Conservation (phyloP, 2,329 filamentous ascomycete species). For the Ophiosphaerella herpotricha region DNA sequence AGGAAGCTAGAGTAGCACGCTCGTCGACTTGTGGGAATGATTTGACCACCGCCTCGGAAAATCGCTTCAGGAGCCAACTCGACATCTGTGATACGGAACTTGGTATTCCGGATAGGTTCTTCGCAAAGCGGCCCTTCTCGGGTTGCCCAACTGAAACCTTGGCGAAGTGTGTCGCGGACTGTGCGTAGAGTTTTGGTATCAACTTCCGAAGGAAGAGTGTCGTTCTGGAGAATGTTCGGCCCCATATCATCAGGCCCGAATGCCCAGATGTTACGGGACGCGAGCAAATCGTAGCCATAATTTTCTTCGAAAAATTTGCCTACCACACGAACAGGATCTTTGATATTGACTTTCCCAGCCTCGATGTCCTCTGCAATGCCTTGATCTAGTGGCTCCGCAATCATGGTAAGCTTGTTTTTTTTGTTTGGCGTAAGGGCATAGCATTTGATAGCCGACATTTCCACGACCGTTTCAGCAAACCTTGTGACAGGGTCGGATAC, state of each 20-base stretch:
- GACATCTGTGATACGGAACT: constrained; percentile 94
- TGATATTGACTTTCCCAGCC: constrained; percentile 84
- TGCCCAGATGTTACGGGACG: constrained; percentile 94
- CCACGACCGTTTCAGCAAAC: constrained; percentile 97
- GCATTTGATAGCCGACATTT: constrained; percentile 96
- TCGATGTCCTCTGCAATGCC: constrained; percentile 96
- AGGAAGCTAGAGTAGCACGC: constrained; percentile 96
- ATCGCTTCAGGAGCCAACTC: constrained; percentile 87
- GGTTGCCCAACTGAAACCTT: constrained; percentile 96
- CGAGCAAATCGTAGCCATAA: constrained; percentile 95
- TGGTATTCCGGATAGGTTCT: constrained; percentile 98
- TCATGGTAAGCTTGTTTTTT: constrained; percentile 99
- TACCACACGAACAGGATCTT: constrained; percentile 88
- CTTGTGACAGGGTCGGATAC: constrained; percentile 96
- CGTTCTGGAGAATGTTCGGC: constrained; percentile 94
- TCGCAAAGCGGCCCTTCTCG: constrained; percentile 95
- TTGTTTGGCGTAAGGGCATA: constrained; percentile 98
- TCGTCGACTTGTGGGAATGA: constrained; percentile 91
- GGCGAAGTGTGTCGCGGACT: constrained; percentile 89
- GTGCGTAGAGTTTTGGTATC: constrained; percentile 88
- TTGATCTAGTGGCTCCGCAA: constrained; percentile 92
- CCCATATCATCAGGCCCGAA: constrained; percentile 95
- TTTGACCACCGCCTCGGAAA: constrained; percentile 92
- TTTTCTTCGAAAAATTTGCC: constrained; percentile 97
- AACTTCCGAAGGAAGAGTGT: constrained; percentile 91